Percentiles rank a stretch among this genome's conserved stretches.
phyloP scores from a whole-genome alignment of 225 moss, liverwort and hornwort species.

The Climacium dendroides region DNA sequence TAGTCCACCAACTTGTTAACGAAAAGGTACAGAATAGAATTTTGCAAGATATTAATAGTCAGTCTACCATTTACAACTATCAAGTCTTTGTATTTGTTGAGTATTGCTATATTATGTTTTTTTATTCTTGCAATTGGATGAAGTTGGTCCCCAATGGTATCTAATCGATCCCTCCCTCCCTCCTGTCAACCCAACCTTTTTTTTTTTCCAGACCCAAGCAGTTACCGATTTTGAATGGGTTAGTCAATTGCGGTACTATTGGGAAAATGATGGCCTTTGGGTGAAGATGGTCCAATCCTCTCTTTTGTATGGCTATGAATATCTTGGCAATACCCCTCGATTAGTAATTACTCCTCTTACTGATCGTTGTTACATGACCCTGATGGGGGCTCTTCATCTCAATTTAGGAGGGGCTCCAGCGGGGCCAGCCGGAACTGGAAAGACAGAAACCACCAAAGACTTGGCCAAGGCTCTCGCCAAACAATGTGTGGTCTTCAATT shows the following conservation, averaged over 20 bases:
- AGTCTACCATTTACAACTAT: no score
- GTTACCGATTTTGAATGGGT: slow-evolving; percentile 88
- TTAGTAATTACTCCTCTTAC: slow-evolving; percentile 82
- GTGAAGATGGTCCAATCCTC: slow-evolving; percentile 96
- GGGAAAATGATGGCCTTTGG: slow-evolving; percentile 77
- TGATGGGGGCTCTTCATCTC: slow-evolving; percentile 85
- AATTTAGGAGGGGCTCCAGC: slow-evolving; percentile 84
- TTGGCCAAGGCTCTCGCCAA: slow-evolving; percentile 83
- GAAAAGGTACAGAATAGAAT: slow-evolving; percentile 31
- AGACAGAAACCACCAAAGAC: slow-evolving; percentile 84
- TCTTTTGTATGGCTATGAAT: slow-evolving; percentile 72
- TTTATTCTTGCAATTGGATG: not conserved
- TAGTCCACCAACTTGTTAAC: slow-evolving; percentile 66
- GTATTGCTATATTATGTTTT: not conserved
- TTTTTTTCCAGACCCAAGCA: slow-evolving; percentile 6
- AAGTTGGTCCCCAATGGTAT: not conserved
- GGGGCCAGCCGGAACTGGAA: slow-evolving; percentile 79
- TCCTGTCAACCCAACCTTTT: no score
- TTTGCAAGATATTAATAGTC: not conserved
- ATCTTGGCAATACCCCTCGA: slow-evolving; percentile 77
- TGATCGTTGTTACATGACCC: slow-evolving; percentile 89
- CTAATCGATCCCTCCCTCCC: no score
- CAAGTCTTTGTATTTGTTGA: not conserved
- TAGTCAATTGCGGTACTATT: slow-evolving; percentile 81
- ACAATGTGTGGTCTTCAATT: slow-evolving; percentile 88